These are phyloP conservation scores for Debaryomyces udenii DNA, from an alignment of 1,139 yeast species.

Conservation along the genomic window DNA sequence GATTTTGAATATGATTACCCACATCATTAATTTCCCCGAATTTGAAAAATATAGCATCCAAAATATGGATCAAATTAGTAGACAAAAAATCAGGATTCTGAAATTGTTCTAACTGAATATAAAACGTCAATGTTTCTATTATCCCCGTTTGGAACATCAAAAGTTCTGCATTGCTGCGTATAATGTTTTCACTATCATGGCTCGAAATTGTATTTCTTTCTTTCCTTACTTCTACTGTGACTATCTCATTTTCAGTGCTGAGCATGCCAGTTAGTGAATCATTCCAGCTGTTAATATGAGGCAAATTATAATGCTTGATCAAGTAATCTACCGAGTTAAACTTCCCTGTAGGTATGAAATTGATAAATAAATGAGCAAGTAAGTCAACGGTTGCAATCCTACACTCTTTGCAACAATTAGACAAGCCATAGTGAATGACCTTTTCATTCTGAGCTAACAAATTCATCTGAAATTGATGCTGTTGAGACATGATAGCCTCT, in stretches of 20 bases:
- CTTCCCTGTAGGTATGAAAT: slow-evolving; percentile 45
- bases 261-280: slow-evolving; percentile 20
- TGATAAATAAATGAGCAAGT: slow-evolving; percentile 37
- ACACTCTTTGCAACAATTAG: slow-evolving; percentile 38
- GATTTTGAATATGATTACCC: slow-evolving; percentile 35
- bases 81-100: slow-evolving; percentile 44
- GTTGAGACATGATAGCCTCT: slow-evolving; percentile 45
- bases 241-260: slow-evolving; percentile 22
- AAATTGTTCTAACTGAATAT: slow-evolving; percentile 46
- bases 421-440: slow-evolving; percentile 31
- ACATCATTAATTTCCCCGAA: slow-evolving; percentile 29
- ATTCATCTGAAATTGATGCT: slow-evolving; percentile 39
- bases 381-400: slow-evolving; percentile 44
- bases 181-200: slow-evolving; percentile 34
- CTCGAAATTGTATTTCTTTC: slow-evolving; percentile 25
- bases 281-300: slow-evolving; percentile 31
- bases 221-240: slow-evolving; percentile 19
- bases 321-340: slow-evolving; percentile 42
- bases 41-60: slow-evolving; percentile 36
- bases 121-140: slow-evolving; percentile 38
- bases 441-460: slow-evolving; percentile 38
- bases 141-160: slow-evolving; percentile 36
- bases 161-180: slow-evolving; percentile 24
- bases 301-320: slow-evolving; percentile 33
- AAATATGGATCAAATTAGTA: slow-evolving; percentile 28